A percentile compares a stretch with the other conserved stretches of the same genome.
Evolutionary conservation across 257 asterid genomes (phyloP).

Genomic region (Echites panduratus): DNA sequence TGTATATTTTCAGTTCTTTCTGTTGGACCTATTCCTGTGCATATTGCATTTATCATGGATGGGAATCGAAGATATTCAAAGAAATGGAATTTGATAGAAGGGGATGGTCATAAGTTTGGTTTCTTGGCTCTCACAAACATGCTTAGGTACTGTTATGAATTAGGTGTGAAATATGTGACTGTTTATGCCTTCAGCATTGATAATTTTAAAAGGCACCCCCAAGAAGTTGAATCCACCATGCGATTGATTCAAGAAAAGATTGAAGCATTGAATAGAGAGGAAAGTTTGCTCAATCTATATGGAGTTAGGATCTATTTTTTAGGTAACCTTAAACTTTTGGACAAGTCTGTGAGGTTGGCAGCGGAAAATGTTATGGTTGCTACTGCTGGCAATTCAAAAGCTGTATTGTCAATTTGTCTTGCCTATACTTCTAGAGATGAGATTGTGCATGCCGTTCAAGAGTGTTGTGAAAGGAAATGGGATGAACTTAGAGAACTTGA

Average conservation of each 20-base stretch:
- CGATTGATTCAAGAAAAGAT: conserved; percentile 62
- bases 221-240: conserved; percentile 79
- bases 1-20: conserved; percentile 36
- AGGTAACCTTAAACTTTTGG: conserved; percentile 66
- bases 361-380: conserved; percentile 71
- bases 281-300: conserved; percentile 44
- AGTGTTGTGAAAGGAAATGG: conserved; percentile 38
- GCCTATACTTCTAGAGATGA: conserved; percentile 87
- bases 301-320: conserved; percentile 63
- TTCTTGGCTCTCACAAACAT: conserved; percentile 49
- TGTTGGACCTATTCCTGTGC: conserved; percentile 56
- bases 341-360: conserved; percentile 42
- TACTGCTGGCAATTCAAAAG: conserved; percentile 49
- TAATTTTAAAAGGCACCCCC: conserved; percentile 65
- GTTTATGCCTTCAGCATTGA: conserved; percentile 84
- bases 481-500: conserved; percentile 22
- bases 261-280: conserved; percentile 49
- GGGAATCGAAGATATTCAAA: conserved; percentile 77
- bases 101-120: conserved; percentile 59
- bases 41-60: conserved; percentile 79
- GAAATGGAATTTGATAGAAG: conserved; percentile 43
- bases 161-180: conserved; percentile 48
- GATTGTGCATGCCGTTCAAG: conserved; percentile 54
- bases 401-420: conserved; percentile 57
- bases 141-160: conserved; percentile 63